Conservation (phyloP, 495 filamentous ascomycete species). For the Cercophora samala region DNA sequence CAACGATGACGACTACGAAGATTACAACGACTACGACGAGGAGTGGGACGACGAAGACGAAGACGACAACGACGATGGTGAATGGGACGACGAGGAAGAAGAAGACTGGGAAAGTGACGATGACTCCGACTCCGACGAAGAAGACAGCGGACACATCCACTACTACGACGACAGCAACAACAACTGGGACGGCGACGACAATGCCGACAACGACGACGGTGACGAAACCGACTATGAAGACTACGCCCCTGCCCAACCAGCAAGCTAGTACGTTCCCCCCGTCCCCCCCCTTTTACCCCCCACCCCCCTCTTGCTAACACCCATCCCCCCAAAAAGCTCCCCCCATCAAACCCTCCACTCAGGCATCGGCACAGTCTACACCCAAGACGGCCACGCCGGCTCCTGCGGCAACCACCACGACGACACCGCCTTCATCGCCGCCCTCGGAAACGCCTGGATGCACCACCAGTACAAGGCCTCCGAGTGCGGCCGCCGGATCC, state of each 20-base stretch:
- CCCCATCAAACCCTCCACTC: conserved; percentile 16
- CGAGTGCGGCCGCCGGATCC: conserved; percentile 33
- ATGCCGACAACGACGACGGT: neutral
- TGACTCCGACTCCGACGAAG: neutral
- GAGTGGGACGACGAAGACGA: neutral
- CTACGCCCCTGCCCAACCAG: neutral
- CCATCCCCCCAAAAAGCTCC: neutral
- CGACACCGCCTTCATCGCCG: conserved; percentile 26
- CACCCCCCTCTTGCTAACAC: neutral
- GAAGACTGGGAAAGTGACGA: neutral
- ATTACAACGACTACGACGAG: neutral
- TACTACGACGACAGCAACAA: neutral
- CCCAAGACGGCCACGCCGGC: conserved; percentile 26
- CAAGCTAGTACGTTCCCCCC: neutral
- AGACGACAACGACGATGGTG: neutral
- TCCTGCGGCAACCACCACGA: conserved; percentile 30
- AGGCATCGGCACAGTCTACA: conserved; percentile 30
- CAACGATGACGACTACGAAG: neutral
- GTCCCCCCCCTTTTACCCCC: neutral
- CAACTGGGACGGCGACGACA: too few relatives aligned
- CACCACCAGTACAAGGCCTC: conserved; percentile 17
- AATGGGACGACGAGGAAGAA: neutral
- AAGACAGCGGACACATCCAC: neutral
- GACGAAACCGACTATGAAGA: neutral
- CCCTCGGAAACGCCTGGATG: conserved; percentile 26